These are phyloP conservation scores for Mucor circinelloides DNA, from an alignment of 371 early-diverging fungal species.

Conservation along the genomic window DNA sequence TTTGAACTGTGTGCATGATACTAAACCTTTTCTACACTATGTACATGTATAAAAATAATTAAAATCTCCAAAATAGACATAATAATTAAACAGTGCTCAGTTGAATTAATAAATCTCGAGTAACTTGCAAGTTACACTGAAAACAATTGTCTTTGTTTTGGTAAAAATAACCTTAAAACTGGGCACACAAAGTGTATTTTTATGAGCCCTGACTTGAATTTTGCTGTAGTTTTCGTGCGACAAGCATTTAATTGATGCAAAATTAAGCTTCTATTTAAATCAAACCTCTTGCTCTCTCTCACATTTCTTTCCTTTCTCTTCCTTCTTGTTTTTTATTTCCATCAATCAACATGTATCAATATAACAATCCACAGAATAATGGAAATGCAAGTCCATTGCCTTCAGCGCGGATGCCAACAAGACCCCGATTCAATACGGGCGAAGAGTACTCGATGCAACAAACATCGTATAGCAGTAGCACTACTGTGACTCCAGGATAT, in stretches of 20 bases:
- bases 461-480: constrained; percentile 12
- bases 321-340: constrained; percentile 1
- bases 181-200: neutral
- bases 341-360: constrained; percentile 11
- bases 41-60: neutral
- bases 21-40: neutral
- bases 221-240: neutral
- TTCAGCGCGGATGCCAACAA: constrained; percentile 19
- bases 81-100: neutral
- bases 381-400: constrained; percentile 13
- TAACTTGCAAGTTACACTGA: constrained; percentile 12
- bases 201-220: constrained; percentile 6
- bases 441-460: constrained; percentile 29
- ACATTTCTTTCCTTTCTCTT: neutral
- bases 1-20: neutral
- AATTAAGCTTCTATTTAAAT: constrained; percentile 15
- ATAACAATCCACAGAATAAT: constrained; percentile 18
- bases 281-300: neutral
- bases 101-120: constrained; percentile 5
- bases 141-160: constrained; percentile 1
- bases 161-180: neutral
- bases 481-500: neutral
- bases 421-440: constrained; percentile 21
- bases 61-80: neutral
- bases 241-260: constrained; percentile 5